Percentiles rank a stretch among this genome's conserved stretches.
Evolutionary conservation across 2,329 filamentous ascomycete species (phyloP).

Genomic region (Phialophora verrucosa): DNA sequence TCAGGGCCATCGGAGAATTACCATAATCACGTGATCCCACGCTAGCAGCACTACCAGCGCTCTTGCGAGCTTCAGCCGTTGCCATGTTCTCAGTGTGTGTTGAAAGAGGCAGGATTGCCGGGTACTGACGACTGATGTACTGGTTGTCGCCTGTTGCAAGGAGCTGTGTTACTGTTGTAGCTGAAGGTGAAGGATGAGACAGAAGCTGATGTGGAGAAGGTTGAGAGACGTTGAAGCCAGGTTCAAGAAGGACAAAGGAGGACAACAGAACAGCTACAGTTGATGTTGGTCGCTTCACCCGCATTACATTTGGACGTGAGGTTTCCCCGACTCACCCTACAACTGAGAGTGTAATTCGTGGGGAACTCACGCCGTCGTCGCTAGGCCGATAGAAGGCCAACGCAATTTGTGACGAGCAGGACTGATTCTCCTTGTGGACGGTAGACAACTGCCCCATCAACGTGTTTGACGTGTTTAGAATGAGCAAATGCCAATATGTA

Average conservation of each 20-base stretch:
- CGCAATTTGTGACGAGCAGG: not conserved
- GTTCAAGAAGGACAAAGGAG: not conserved
- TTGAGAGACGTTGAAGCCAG: not conserved
- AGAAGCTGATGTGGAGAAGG: not conserved
- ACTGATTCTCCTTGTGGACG: not conserved
- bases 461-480: not conserved
- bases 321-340: not conserved
- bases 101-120: constrained; percentile 4
- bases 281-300: not conserved
- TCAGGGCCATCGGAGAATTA: constrained; percentile 16
- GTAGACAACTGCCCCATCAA: not conserved
- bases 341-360: not conserved
- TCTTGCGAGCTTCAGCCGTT: not conserved
- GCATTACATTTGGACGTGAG: not conserved
- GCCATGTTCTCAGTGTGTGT: not conserved
- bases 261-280: constrained; percentile 2
- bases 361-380: not conserved
- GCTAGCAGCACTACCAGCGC: not conserved
- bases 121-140: not conserved
- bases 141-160: not conserved
- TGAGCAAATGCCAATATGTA: not conserved
- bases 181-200: not conserved
- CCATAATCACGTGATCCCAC: not conserved
- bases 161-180: not conserved
- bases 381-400: not conserved